These are phyloP conservation scores for Astrocystis sublimbata DNA, from an alignment of 495 filamentous ascomycete genomes.

Conservation along the genomic window DNA sequence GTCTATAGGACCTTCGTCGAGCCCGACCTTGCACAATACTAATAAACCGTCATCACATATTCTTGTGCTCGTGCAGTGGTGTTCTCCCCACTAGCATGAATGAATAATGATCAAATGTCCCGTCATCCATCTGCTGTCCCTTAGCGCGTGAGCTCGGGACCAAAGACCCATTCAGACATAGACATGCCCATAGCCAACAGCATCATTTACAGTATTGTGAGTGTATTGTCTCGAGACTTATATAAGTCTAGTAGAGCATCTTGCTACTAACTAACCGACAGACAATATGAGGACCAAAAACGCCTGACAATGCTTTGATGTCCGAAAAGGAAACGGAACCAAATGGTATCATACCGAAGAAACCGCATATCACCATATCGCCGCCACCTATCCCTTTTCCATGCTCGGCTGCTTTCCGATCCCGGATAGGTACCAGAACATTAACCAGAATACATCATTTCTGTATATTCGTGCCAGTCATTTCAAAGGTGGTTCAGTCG, in stretches of 20 bases:
- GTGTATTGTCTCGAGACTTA: not conserved
- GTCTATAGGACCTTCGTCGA: slow-evolving; percentile 46
- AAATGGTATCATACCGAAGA: slow-evolving; percentile 2
- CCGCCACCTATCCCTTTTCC: not conserved
- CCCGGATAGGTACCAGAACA: no score
- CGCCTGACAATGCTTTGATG: not conserved
- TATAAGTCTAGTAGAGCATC: not conserved
- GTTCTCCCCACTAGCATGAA: no score
- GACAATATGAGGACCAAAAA: slow-evolving; percentile 8
- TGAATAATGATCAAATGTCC: no score
- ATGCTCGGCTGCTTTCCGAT: not conserved
- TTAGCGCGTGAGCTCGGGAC: no score
- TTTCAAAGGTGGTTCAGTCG: no score
- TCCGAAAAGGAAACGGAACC: not conserved
- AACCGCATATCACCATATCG: no score
- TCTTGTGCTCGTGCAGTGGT: no score
- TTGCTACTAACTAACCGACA: not conserved
- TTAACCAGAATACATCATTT: slow-evolving; percentile 7
- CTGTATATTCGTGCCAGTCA: slow-evolving; percentile 1
- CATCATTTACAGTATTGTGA: not conserved
- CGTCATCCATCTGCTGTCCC: no score
- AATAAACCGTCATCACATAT: no score
- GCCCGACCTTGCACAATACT: no score
- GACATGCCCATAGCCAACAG: no score
- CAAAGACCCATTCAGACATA: no score